These are phyloP conservation scores for Tephrocybe sp. DNA, from an alignment of 768 basidiomycete species.

Conservation along the genomic window DNA sequence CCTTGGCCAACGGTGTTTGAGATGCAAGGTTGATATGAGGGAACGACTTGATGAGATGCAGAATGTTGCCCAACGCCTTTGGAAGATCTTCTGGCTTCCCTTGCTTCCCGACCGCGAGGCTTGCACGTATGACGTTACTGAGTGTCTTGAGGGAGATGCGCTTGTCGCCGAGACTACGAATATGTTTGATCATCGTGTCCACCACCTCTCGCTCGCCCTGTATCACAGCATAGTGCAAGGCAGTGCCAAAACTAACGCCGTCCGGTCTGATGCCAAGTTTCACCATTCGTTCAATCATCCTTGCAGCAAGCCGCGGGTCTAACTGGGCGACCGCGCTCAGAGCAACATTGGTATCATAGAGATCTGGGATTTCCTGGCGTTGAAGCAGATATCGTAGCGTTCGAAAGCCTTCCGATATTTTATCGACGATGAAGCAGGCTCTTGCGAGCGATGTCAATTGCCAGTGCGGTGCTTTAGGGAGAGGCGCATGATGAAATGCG, in stretches of 20 bases:
- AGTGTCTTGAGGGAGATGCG: constrained; percentile 48
- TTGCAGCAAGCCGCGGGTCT: constrained; percentile 42
- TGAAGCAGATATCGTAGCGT: constrained; percentile 43
- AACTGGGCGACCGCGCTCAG: constrained; percentile 51
- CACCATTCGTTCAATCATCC: constrained; percentile 50
- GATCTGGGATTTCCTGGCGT: constrained; percentile 54
- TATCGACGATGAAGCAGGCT: constrained; percentile 56
- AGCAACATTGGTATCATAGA: constrained; percentile 63
- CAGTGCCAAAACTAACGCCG: constrained; percentile 55
- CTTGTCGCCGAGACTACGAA: constrained; percentile 30
- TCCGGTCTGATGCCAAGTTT: constrained; percentile 47
- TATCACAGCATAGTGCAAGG: constrained; percentile 54
- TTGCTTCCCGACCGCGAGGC: constrained; percentile 24
- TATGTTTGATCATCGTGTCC: constrained; percentile 35
- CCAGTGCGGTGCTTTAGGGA: constrained; percentile 43
- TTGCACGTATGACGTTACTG: constrained; percentile 43
- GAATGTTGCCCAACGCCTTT: constrained; percentile 36
- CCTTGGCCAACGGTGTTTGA: constrained; percentile 47
- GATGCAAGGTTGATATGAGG: constrained; percentile 30
- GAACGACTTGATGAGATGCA: constrained; percentile 39
- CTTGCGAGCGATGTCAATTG: constrained; percentile 61
- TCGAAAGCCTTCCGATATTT: constrained; percentile 42
- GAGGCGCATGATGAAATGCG: constrained; percentile 39
- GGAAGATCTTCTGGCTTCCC: constrained; percentile 21
- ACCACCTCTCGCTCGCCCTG: constrained; percentile 44